phyloP scores from a whole-genome alignment of 306 rosid species.

The Senna siamea region DNA sequence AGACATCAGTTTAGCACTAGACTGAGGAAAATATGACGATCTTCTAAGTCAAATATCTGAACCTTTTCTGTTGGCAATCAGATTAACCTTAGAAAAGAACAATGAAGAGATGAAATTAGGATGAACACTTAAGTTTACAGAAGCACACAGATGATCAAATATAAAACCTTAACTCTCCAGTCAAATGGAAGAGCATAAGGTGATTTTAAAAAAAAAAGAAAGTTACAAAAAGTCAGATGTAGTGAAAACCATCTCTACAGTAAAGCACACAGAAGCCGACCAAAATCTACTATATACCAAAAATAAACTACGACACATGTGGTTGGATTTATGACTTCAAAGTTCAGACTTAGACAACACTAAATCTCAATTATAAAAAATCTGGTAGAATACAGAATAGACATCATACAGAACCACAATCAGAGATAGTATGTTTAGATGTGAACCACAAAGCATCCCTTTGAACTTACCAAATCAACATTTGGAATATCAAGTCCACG shows the following conservation, averaged over 20 bases:
- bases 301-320: background rate
- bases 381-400: background rate
- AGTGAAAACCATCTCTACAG: constrained; percentile 15
- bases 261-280: background rate
- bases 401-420: constrained; percentile 27
- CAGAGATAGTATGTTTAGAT: constrained; percentile 12
- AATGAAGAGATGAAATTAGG: constrained; percentile 19
- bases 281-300: background rate
- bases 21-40: no score
- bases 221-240: constrained; percentile 18
- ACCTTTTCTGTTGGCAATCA: no score
- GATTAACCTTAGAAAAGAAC: no score
- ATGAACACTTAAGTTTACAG: background rate
- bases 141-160: background rate
- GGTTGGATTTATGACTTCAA: constrained; percentile 23
- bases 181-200: constrained; percentile 15
- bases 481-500: constrained; percentile 99
- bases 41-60: no score
- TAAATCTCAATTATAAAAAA: constrained; percentile 17
- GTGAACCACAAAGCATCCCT: constrained; percentile 28
- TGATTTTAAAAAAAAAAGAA: no score
- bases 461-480: constrained; percentile 81
- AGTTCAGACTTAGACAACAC: constrained; percentile 1
- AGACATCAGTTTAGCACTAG: no score
- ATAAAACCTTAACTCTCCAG: constrained; percentile 7